Evolutionary conservation across 2,329 filamentous ascomycete species (phyloP), one percentile per base, ranked within the genome.

Genomic region (Exophiala viscosa): DNA sequence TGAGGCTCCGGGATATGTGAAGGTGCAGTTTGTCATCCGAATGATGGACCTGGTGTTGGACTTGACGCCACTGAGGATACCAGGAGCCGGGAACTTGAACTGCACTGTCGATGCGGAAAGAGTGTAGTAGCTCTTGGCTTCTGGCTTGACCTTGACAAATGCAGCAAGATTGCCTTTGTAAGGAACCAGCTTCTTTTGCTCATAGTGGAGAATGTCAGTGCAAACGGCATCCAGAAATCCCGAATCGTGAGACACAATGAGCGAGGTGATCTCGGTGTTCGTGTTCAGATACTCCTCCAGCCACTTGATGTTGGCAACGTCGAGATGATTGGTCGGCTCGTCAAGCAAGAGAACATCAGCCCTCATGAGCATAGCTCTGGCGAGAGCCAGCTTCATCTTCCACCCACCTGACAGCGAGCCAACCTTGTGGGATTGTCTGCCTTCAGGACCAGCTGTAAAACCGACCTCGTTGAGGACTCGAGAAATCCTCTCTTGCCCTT

Each of bases 371-470:
- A 99, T 97, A 60, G 93, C 93, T 65, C 93, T 84, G 47, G 93
- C 93, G 70, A 99, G 75, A 61, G 93, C 93, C 57, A 99, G 77
- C 84, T 99, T 99, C 93, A 99, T 99, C 82, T 97, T 97, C 93
- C 93, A 99, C 69, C 93, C 93, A 74, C 93, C 93, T 39, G 93
- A 97, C 33, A 99, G 76, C 15, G 92, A 96, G 63, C 93, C 93
- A 54, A 99, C 93, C 64, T 87, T 88, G 69, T 96, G 84, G 5
- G 85, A 81, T 72, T 97, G 93, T 55, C 90, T 84, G 54, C 92
- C 93, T 61, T 93, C 88, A 0, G 90, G 90, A 2, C 92, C 92
- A 57, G 88, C 74, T 17, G 88, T 95, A 75, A 99, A 99, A 39
- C 95, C 95, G 65, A 99, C 93, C 70, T 97, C 91, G 45, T 84